Percentiles rank a stretch among this genome's conserved stretches.
These are phyloP conservation scores for Pythium vanterpoolii DNA, from an alignment of 352 stramenopile species.

Conservation along the genomic window DNA sequence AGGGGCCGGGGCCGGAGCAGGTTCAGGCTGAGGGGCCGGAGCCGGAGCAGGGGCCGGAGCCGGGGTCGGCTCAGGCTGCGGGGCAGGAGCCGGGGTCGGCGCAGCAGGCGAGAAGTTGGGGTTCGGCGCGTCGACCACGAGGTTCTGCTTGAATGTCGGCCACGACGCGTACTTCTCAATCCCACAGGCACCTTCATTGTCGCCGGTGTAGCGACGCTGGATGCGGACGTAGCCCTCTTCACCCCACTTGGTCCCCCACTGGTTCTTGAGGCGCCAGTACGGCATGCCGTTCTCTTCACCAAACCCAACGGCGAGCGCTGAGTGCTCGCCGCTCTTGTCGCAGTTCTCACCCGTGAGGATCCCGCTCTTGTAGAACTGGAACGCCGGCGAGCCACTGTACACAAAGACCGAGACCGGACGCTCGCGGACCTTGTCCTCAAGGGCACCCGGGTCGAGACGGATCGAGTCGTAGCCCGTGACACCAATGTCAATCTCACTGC, in stretches of 20 bases:
- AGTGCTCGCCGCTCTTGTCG: conserved; percentile 52
- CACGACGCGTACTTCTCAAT: conserved; percentile 56
- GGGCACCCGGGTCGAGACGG: conserved; percentile 30
- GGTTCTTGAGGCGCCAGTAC: conserved; percentile 74
- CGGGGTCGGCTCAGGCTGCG: conserved; percentile 1
- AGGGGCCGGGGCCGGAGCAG: conserved; percentile 7
- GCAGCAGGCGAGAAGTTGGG: conserved; percentile 18
- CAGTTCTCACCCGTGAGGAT: conserved; percentile 58
- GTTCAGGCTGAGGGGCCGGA: conserved; percentile 1
- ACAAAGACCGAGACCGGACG: conserved; percentile 59
- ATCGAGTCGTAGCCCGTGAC: conserved; percentile 49
- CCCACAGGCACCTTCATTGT: conserved; percentile 51
- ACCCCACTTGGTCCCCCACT: conserved; percentile 66
- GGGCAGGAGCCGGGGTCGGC: not conserved
- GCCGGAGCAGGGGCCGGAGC: not conserved
- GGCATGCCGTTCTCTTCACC: conserved; percentile 41
- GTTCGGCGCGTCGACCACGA: conserved; percentile 24
- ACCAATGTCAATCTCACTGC: conserved; percentile 40
- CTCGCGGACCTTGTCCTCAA: conserved; percentile 44
- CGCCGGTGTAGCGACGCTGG: conserved; percentile 41
- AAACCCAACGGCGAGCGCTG: conserved; percentile 60
- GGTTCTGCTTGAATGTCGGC: conserved; percentile 39
- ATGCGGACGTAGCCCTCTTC: conserved; percentile 68
- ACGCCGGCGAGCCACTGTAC: conserved; percentile 54
- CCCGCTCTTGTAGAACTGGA: conserved; percentile 61